These are phyloP conservation scores for Lodderomyces jiufengensis DNA, from an alignment of 1,139 yeast species.

Conservation along the genomic window DNA sequence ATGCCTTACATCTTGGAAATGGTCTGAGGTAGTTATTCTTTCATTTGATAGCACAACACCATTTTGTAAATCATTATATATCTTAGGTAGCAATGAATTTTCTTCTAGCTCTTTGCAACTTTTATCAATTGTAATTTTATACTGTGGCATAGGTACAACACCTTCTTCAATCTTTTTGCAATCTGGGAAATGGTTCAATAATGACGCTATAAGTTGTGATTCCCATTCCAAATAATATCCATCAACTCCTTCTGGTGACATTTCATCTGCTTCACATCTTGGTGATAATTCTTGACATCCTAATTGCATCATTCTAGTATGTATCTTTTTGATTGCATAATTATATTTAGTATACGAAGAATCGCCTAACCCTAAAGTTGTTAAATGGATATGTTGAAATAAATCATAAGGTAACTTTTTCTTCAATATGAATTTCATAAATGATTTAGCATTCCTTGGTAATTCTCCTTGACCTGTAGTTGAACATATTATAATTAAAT, in stretches of 20 bases:
- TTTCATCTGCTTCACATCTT: slow-evolving; percentile 89
- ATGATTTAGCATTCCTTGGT: slow-evolving; percentile 69
- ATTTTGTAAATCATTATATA: slow-evolving; percentile 11
- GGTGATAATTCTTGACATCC: slow-evolving; percentile 74
- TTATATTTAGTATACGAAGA: slow-evolving; percentile 86
- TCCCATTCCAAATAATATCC: slow-evolving; percentile 78
- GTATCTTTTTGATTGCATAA: slow-evolving; percentile 79
- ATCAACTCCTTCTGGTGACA: slow-evolving; percentile 74
- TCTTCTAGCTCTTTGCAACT: neutral
- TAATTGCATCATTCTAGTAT: slow-evolving; percentile 69
- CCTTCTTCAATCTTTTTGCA: slow-evolving; percentile 13
- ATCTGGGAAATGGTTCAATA: slow-evolving; percentile 18
- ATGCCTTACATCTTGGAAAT: slow-evolving; percentile 88
- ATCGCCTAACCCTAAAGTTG: slow-evolving; percentile 93
- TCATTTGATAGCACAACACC: slow-evolving; percentile 49
- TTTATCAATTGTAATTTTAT: slow-evolving; percentile 8
- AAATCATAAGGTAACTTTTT: slow-evolving; percentile 64
- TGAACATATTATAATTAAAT: slow-evolving; percentile 68
- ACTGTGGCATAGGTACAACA: slow-evolving; percentile 19
- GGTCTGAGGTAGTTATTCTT: slow-evolving; percentile 64
- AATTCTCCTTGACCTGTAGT: slow-evolving; percentile 97
- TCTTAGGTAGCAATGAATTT: slow-evolving; percentile 3
- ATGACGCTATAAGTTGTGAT: slow-evolving; percentile 40
- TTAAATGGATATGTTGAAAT: slow-evolving; percentile 57
- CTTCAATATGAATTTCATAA: slow-evolving; percentile 72